Evolutionary conservation across 768 basidiomycete species (phyloP).

Genomic region (Phaeolepiota aurea): DNA sequence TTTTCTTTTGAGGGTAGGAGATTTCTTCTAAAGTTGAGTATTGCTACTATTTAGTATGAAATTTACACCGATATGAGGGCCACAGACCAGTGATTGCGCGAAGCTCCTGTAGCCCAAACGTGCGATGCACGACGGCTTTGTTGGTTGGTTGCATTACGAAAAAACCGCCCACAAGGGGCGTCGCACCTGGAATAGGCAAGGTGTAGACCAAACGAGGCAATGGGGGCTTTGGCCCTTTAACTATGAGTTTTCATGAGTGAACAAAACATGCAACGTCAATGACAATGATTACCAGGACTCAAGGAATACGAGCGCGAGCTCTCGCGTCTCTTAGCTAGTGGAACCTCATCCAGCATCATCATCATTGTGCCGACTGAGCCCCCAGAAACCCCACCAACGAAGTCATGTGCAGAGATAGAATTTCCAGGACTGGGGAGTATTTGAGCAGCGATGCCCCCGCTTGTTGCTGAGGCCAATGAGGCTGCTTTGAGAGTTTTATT

Average conservation of each 20-base stretch:
- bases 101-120: conserved; percentile 34
- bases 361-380: conserved; percentile 49
- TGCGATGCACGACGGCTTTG: conserved; percentile 34
- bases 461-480: neutral
- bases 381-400: conserved; percentile 48
- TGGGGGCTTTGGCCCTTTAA: conserved; percentile 14
- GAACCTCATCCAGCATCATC: conserved; percentile 27
- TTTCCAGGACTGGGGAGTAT: conserved; percentile 27
- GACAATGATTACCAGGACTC: conserved; percentile 25
- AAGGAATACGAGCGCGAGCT: conserved; percentile 23
- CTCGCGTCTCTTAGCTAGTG: conserved; percentile 22
- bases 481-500: conserved; percentile 56
- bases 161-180: conserved; percentile 22
- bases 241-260: conserved; percentile 3
- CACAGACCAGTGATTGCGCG: conserved; percentile 17
- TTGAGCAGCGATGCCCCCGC: conserved; percentile 4
- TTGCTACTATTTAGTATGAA: too few species aligned
- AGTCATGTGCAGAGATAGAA: conserved; percentile 46
- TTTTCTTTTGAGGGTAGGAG: neutral
- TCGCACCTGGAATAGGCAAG: conserved; percentile 26
- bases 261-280: neutral
- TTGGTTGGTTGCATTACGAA: conserved; percentile 36
- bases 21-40: too few species aligned
- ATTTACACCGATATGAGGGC: too few species aligned
- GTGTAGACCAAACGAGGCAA: conserved; percentile 23